Evolutionary conservation across 257 asterid species (phyloP).

Genomic region (Solanum pennellii): DNA sequence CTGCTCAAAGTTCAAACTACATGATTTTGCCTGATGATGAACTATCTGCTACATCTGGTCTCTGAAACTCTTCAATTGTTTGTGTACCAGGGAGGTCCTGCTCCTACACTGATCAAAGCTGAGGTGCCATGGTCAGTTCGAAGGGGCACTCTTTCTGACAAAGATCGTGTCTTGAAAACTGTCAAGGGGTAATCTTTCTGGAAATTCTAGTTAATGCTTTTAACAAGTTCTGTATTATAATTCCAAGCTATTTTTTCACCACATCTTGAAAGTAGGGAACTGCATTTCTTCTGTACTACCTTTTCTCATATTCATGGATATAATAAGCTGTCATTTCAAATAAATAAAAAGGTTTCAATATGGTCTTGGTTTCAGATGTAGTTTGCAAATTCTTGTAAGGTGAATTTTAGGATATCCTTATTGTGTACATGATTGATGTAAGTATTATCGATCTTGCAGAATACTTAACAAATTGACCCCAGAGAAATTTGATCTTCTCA

Average conservation of each 20-base stretch:
- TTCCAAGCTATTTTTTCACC: neutral
- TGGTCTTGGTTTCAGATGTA: neutral
- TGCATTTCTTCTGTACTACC: neutral
- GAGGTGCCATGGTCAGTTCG: conserved; percentile 12
- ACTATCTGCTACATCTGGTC: neutral
- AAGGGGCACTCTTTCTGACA: conserved; percentile 7
- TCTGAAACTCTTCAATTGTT: conserved; percentile 1
- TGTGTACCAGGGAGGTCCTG: conserved; percentile 42
- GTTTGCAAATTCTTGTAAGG: neutral
- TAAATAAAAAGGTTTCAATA: neutral
- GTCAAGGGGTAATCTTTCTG: conserved; percentile 10
- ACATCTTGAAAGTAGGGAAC: neutral
- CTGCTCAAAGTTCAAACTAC: neutral
- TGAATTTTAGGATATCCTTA: neutral
- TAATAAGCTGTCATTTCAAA: neutral
- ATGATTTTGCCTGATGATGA: neutral
- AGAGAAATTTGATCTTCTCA: conserved; percentile 14
- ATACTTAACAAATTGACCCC: conserved; percentile 20
- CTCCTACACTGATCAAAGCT: conserved; percentile 8
- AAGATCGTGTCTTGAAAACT: conserved; percentile 12
- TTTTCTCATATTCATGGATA: neutral
- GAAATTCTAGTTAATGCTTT: neutral
- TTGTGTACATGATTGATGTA: neutral
- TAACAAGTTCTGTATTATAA: neutral
- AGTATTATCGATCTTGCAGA: neutral